Evolutionary conservation across 331 rosid genomes (phyloP).

Genomic region (Ulmus americana): DNA sequence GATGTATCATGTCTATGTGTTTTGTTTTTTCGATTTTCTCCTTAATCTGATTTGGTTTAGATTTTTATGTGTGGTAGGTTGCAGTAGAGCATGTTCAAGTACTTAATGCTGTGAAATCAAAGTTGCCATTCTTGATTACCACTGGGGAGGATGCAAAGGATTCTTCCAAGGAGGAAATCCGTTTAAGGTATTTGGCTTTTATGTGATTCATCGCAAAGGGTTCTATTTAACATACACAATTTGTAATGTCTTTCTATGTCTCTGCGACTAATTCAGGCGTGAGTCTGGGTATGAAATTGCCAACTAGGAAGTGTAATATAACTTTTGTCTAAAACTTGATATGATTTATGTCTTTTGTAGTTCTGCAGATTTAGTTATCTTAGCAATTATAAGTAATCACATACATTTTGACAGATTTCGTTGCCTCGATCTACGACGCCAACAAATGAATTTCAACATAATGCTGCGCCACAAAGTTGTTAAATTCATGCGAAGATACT

Average conservation of each 20-base stretch:
- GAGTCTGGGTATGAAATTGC: too few species aligned
- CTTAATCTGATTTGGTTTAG: slow-evolving; percentile 7
- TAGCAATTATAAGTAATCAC: slow-evolving; percentile 19
- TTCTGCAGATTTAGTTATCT: background rate
- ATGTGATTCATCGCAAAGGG: background rate
- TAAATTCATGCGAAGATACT: slow-evolving; percentile 76
- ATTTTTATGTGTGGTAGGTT: slow-evolving; percentile 45
- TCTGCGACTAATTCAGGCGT: too few species aligned
- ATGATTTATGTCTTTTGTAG: background rate
- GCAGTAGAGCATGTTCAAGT: slow-evolving; percentile 75
- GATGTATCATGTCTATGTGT: background rate
- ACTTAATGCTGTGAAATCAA: slow-evolving; percentile 64
- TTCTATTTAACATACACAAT: too few species aligned
- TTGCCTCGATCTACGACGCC: slow-evolving; percentile 81
- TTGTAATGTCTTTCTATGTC: too few species aligned
- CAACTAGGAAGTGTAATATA: too few species aligned
- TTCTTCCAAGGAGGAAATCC: slow-evolving; percentile 79
- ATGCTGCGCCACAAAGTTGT: slow-evolving; percentile 78
- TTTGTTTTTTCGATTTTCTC: slow-evolving; percentile 13
- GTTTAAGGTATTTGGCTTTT: slow-evolving; percentile 55
- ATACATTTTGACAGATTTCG: slow-evolving; percentile 57
- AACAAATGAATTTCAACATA: slow-evolving; percentile 76
- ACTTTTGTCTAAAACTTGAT: background rate
- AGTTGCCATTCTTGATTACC: slow-evolving; percentile 81
- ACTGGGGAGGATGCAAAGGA: slow-evolving; percentile 75